Conservation (phyloP, 2,329 filamentous ascomycete genomes). For the Metarhizium album region DNA sequence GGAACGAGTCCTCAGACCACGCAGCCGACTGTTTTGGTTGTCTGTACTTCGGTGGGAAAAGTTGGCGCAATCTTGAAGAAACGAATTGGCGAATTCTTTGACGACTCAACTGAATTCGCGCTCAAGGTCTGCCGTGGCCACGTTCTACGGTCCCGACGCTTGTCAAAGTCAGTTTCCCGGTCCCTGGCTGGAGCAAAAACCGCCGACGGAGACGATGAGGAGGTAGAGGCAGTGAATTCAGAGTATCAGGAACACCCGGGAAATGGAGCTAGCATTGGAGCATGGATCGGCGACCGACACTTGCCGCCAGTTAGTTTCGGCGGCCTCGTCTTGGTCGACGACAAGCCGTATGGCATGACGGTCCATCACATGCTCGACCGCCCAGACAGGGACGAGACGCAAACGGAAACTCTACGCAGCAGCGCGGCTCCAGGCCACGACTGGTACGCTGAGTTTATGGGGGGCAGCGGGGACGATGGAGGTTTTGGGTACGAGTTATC, state of each 20-base stretch:
- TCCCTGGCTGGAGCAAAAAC: slow-evolving; percentile 22
- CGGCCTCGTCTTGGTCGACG: slow-evolving; percentile 75
- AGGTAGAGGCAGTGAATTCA: slow-evolving; percentile 48
- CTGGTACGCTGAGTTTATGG: slow-evolving; percentile 32
- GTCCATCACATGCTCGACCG: slow-evolving; percentile 93
- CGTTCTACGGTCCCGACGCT: slow-evolving; percentile 48
- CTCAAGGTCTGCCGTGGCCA: slow-evolving; percentile 64
- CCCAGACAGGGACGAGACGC: slow-evolving; percentile 35
- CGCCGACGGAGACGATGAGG: slow-evolving; percentile 29
- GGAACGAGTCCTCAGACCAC: slow-evolving; percentile 57
- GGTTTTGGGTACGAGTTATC: slow-evolving; percentile 52
- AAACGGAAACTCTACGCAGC: slow-evolving; percentile 21
- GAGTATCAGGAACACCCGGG: slow-evolving; percentile 68
- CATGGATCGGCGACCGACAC: slow-evolving; percentile 75
- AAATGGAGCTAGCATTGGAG: slow-evolving; percentile 88
- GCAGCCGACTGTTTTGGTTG: slow-evolving; percentile 63
- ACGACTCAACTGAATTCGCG: slow-evolving; percentile 48
- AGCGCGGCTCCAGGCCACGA: slow-evolving; percentile 28
- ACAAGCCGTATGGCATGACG: slow-evolving; percentile 82
- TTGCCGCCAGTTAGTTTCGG: slow-evolving; percentile 86
- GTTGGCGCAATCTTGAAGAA: slow-evolving; percentile 62
- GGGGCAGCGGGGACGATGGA: slow-evolving; percentile 35
- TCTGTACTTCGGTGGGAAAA: slow-evolving; percentile 64
- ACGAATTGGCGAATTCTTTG: slow-evolving; percentile 54
- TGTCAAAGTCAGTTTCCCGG: slow-evolving; percentile 18